phyloP scores from a whole-genome alignment of 139 green algal species.

The Volvox africanus region DNA sequence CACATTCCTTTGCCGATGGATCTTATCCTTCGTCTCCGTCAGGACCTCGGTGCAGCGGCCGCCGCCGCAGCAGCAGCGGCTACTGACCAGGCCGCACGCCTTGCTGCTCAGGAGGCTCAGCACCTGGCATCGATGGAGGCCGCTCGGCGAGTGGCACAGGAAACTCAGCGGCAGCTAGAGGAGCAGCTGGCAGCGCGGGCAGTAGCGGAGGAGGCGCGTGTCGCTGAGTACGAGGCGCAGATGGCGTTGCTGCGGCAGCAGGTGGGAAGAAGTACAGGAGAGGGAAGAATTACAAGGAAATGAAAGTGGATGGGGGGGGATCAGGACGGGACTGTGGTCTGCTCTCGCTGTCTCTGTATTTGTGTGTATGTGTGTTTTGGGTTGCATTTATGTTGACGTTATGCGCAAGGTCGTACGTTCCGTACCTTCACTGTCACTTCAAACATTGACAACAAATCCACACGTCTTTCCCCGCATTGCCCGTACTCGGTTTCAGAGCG shows the following conservation, averaged over 20 bases:
- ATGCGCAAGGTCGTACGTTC: too few relatives aligned
- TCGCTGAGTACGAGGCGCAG: conserved; percentile 20
- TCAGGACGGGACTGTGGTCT: neutral
- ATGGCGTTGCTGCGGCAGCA: conserved; percentile 27
- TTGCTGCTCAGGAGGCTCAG: neutral
- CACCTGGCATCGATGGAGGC: conserved; percentile 43
- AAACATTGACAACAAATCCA: too few relatives aligned
- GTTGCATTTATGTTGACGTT: neutral
- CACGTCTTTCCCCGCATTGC: too few relatives aligned
- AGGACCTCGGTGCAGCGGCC: neutral
- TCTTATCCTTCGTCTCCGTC: neutral
- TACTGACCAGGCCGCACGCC: neutral
- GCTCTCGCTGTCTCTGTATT: neutral
- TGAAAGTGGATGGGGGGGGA: neutral
- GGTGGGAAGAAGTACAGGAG: neutral
- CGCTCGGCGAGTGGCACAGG: neutral
- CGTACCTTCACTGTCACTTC: too few relatives aligned
- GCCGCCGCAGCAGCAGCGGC: neutral
- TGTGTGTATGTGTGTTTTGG: too few relatives aligned
- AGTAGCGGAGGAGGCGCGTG: conserved; percentile 3
- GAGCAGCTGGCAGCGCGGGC: neutral
- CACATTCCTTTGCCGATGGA: too few relatives aligned
- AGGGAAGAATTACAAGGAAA: neutral
- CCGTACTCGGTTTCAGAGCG: too few relatives aligned
- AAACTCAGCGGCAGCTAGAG: conserved; percentile 37